Percentiles rank a stretch among this genome's conserved stretches.
These are phyloP conservation scores for Fragilaria radians DNA, from an alignment of 108 stramenopile species.

Conservation along the genomic window DNA sequence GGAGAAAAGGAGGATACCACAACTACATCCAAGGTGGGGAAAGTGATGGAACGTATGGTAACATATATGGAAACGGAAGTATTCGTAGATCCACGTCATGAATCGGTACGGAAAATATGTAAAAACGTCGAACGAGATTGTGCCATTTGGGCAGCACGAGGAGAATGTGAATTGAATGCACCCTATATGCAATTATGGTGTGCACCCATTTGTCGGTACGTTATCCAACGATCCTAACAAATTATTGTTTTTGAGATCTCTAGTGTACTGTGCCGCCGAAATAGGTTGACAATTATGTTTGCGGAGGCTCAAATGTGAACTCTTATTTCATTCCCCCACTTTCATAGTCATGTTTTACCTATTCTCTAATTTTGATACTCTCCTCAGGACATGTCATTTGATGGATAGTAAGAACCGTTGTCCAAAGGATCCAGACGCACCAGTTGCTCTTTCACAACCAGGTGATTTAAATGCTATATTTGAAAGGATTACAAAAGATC, in stretches of 20 bases:
- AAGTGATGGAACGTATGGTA: background rate
- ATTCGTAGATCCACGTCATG: slow-evolving; percentile 21
- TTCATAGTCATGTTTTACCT: no score
- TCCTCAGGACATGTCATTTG: slow-evolving; percentile 38
- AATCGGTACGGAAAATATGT: slow-evolving; percentile 31
- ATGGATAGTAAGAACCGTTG: slow-evolving; percentile 32
- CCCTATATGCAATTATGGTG: slow-evolving; percentile 31
- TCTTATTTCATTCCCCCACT: no score
- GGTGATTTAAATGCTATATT: slow-evolving; percentile 50
- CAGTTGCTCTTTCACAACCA: slow-evolving; percentile 18
- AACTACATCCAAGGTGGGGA: background rate
- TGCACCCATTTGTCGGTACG: slow-evolving; percentile 39
- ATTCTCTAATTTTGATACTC: no score
- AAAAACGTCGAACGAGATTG: slow-evolving; percentile 47
- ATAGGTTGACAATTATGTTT: no score
- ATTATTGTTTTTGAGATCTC: slow-evolving; percentile 8
- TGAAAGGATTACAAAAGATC: slow-evolving; percentile 5
- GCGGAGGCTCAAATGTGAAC: no score
- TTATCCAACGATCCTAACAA: slow-evolving; percentile 1
- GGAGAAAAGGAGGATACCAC: background rate
- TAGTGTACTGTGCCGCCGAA: no score
- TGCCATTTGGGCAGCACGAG: slow-evolving; percentile 54
- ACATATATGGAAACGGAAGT: slow-evolving; percentile 46
- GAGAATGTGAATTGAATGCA: slow-evolving; percentile 51
- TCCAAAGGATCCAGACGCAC: slow-evolving; percentile 22